Conservation (phyloP, 2,329 filamentous ascomycete species). For the Periconia macrospinosa region DNA sequence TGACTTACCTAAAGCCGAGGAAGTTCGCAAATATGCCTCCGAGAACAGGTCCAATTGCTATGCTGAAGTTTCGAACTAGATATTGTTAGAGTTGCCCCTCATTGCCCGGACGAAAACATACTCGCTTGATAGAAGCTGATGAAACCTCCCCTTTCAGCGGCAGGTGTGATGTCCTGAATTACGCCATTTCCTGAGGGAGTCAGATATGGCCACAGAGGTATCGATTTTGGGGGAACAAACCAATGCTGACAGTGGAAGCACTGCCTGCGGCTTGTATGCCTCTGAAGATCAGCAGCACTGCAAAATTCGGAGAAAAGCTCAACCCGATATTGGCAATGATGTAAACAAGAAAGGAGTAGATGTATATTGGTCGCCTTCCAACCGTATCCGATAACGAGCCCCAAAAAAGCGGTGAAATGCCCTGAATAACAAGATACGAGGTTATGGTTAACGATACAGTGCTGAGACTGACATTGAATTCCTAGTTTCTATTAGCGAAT, state of each 20-base stretch:
- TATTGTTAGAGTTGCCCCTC: too few relatives aligned
- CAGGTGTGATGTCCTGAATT: constrained; percentile 44
- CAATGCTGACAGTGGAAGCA: constrained; percentile 53
- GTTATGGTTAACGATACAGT: constrained; percentile 37
- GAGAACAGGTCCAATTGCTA: constrained; percentile 23
- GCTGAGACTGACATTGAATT: constrained; percentile 29
- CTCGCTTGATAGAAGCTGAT: constrained; percentile 46
- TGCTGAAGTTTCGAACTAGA: constrained; percentile 34
- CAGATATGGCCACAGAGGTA: too few relatives aligned
- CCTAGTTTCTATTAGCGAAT: constrained; percentile 17
- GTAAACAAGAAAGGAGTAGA: constrained; percentile 52
- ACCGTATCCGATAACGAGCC: constrained; percentile 52
- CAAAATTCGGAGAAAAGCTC: constrained; percentile 48
- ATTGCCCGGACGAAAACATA: too few relatives aligned
- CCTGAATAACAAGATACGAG: constrained; percentile 48
- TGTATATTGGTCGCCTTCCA: constrained; percentile 51
- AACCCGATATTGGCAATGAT: constrained; percentile 52
- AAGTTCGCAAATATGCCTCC: constrained; percentile 29
- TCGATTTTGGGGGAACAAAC: constrained; percentile 30
- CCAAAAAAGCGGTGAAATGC: constrained; percentile 54
- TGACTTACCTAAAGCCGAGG: constrained; percentile 28
- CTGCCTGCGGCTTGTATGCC: constrained; percentile 54
- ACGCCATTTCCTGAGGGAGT: constrained; percentile 16
- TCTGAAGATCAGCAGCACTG: constrained; percentile 49
- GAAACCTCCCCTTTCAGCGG: constrained; percentile 43